Evolutionary conservation across 805 yeast species (phyloP).

Genomic region (Torulaspora microellipsoides): DNA sequence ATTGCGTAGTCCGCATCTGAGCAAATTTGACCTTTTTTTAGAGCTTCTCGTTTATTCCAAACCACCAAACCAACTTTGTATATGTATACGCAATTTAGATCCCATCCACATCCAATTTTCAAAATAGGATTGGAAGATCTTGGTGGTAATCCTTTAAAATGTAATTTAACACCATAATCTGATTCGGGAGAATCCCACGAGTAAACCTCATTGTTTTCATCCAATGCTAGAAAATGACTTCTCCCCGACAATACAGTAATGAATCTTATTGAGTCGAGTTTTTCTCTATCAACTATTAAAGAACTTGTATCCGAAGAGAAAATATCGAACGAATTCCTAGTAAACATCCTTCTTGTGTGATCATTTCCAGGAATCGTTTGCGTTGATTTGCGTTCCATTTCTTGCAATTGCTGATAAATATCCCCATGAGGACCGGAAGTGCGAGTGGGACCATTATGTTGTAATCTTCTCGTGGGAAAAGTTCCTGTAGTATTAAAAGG

Average conservation of each 20-base stretch:
- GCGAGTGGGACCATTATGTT: constrained; percentile 20
- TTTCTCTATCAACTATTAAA: constrained; percentile 16
- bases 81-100: constrained; percentile 47
- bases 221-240: constrained; percentile 58
- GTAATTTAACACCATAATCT: constrained; percentile 42
- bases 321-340: constrained; percentile 26
- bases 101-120: constrained; percentile 66
- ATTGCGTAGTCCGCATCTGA: constrained; percentile 40
- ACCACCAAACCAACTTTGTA: constrained; percentile 50
- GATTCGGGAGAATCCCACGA: constrained; percentile 54
- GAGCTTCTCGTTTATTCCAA: constrained; percentile 44
- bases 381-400: constrained; percentile 17
- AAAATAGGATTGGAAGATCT: constrained; percentile 33
- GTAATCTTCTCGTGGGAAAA: constrained; percentile 1
- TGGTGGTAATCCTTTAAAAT: constrained; percentile 33
- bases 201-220: constrained; percentile 45
- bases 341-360: constrained; percentile 29
- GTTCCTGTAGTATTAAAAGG: constrained; percentile 25
- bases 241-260: constrained; percentile 58
- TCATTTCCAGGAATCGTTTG: constrained; percentile 26
- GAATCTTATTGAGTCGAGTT: constrained; percentile 34
- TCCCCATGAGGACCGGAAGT: constrained; percentile 26
- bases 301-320: constrained; percentile 8
- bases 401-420: constrained; percentile 26
- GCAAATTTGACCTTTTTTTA: constrained; percentile 27